phyloP scores from a whole-genome alignment of 768 basidiomycete genomes.

The Amylocystis lapponica region DNA sequence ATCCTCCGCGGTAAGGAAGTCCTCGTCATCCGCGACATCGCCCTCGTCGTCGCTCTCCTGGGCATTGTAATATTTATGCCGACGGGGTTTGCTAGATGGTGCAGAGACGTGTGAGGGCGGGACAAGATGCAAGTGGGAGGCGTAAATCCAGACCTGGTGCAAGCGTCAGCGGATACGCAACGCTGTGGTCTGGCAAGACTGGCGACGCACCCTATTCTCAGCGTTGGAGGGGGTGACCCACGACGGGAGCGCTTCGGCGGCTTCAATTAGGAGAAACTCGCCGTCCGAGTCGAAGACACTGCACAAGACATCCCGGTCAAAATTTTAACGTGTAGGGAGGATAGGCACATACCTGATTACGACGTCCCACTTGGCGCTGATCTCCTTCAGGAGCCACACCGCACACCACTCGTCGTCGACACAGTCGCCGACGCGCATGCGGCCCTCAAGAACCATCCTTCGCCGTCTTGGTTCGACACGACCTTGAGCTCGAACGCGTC shows the following conservation, averaged over 20 bases:
- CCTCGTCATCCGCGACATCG: constrained; percentile 31
- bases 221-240: constrained; percentile 94
- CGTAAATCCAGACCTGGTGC: constrained; percentile 85
- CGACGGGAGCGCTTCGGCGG: constrained; percentile 78
- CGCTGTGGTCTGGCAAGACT: neutral
- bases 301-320: neutral
- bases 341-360: constrained; percentile 57
- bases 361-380: constrained; percentile 75
- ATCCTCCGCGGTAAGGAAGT: constrained; percentile 53
- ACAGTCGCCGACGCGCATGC: constrained; percentile 89
- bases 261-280: constrained; percentile 94
- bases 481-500: constrained; percentile 79
- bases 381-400: constrained; percentile 81
- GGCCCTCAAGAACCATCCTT: constrained; percentile 68
- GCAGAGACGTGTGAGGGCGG: constrained; percentile 73
- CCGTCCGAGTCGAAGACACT: constrained; percentile 89
- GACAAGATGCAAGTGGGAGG: constrained; percentile 78
- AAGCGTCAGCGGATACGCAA: constrained; percentile 5
- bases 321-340: neutral
- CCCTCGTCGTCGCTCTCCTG: constrained; percentile 50
- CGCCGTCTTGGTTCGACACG: constrained; percentile 37
- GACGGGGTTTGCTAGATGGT: constrained; percentile 47
- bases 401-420: constrained; percentile 98
- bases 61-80: constrained; percentile 37
- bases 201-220: constrained; percentile 79